Conservation (phyloP, 257 asterid species). For the Osmanthus fragrans region DNA sequence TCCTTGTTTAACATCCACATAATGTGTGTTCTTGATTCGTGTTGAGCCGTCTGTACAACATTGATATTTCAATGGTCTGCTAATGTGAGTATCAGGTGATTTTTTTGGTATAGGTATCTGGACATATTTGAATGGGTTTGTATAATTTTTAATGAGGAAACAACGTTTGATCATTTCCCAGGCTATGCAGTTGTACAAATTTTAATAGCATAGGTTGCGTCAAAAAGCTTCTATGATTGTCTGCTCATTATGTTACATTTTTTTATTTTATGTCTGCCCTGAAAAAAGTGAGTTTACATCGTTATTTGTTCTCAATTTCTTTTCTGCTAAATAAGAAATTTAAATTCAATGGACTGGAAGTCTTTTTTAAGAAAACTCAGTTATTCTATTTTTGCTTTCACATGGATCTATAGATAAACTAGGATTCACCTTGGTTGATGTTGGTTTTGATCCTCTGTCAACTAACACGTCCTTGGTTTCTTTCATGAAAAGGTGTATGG, state of each 20-base stretch:
- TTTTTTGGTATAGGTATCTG: too few species aligned
- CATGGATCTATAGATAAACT: neutral
- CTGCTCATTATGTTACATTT: too few species aligned
- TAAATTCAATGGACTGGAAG: neutral
- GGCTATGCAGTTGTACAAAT: neutral
- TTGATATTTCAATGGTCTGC: too few species aligned
- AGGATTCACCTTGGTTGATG: neutral
- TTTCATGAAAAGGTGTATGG: constrained; percentile 64
- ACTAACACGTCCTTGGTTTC: constrained; percentile 10
- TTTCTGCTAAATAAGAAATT: neutral
- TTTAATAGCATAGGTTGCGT: neutral
- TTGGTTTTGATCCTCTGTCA: constrained; percentile 6
- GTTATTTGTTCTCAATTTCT: neutral
- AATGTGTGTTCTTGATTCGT: neutral
- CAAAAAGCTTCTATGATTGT: neutral
- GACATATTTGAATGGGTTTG: neutral
- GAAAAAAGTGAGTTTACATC: too few species aligned
- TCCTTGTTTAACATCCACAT: neutral
- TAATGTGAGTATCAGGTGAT: too few species aligned
- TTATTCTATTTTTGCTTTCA: neutral
- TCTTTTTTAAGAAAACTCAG: neutral
- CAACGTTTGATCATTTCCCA: neutral
- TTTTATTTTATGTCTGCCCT: too few species aligned
- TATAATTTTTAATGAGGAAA: neutral
- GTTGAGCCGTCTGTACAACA: neutral